A percentile compares a stretch with the other conserved stretches of the same genome.
Conservation (phyloP, 352 stramenopile genomes). For the Pythium brachiatum region DNA sequence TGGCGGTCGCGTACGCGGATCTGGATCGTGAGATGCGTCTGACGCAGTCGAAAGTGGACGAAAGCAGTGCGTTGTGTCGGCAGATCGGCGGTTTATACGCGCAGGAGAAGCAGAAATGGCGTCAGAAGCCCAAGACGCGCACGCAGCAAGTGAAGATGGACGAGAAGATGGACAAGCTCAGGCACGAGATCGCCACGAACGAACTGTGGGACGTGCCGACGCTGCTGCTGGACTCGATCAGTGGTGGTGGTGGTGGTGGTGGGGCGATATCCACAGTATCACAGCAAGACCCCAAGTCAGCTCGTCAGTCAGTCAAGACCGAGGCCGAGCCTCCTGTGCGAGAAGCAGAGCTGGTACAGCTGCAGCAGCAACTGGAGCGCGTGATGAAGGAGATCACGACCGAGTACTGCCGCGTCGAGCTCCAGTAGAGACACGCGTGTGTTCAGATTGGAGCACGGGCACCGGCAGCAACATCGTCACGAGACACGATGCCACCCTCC, state of each 20-base stretch:
- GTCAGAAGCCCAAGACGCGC: slow-evolving; percentile 36
- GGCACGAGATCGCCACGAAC: slow-evolving; percentile 33
- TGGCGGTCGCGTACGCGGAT: background rate
- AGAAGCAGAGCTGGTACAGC: slow-evolving; percentile 35
- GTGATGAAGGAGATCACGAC: slow-evolving; percentile 53
- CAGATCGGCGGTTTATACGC: slow-evolving; percentile 33
- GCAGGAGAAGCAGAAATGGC: slow-evolving; percentile 42
- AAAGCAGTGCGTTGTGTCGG: slow-evolving; percentile 25
- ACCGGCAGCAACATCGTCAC: no score
- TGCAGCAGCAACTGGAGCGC: slow-evolving; percentile 41
- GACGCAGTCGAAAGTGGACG: slow-evolving; percentile 31
- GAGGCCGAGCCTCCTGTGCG: background rate
- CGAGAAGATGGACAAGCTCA: slow-evolving; percentile 40
- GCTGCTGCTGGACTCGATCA: slow-evolving; percentile 35
- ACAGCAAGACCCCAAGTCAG: no score
- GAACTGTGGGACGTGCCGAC: slow-evolving; percentile 48
- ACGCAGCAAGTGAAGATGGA: slow-evolving; percentile 45
- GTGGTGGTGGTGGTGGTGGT: background rate
- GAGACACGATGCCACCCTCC: slow-evolving; percentile 37
- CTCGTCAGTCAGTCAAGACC: background rate
- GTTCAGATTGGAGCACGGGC: no score
- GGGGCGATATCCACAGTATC: no score
- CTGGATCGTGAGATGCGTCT: slow-evolving; percentile 31
- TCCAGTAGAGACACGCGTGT: slow-evolving; percentile 30
- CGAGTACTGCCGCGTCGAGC: slow-evolving; percentile 42